phyloP scores from a whole-genome alignment of 345 rosid species.

The Carallia brachiata region DNA sequence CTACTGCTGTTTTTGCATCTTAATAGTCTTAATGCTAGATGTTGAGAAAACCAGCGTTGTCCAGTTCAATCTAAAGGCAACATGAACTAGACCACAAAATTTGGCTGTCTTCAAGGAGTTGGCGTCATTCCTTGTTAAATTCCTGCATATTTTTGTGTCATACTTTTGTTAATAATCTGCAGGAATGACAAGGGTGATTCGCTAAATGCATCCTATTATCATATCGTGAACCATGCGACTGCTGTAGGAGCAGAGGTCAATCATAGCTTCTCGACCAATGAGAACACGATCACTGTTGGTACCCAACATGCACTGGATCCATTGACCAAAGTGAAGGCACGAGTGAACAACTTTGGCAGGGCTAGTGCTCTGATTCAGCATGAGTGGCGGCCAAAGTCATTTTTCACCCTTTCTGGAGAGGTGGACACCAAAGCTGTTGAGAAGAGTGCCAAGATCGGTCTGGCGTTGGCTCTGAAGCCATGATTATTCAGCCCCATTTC shows the following conservation, averaged over 20 bases:
- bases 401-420: constrained; percentile 77
- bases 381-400: constrained; percentile 81
- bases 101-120: not conserved
- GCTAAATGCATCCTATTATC: constrained; percentile 72
- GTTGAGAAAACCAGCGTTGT: not conserved
- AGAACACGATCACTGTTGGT: constrained; percentile 70
- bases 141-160: too few relatives aligned
- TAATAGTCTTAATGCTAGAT: not conserved
- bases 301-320: constrained; percentile 74
- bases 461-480: constrained; percentile 85
- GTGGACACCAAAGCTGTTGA: constrained; percentile 83
- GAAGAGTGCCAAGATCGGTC: constrained; percentile 80
- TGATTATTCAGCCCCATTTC: constrained; percentile 18
- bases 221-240: constrained; percentile 53
- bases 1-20: not conserved
- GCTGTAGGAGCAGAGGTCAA: constrained; percentile 83
- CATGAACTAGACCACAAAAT: not conserved
- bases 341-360: constrained; percentile 68
- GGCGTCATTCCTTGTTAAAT: too few relatives aligned
- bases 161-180: constrained; percentile 9
- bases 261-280: constrained; percentile 72
- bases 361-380: constrained; percentile 84
- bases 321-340: constrained; percentile 69
- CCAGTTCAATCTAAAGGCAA: not conserved
- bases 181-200: constrained; percentile 85